Percentiles rank a stretch among this genome's conserved stretches.
These are phyloP conservation scores for Meira miltonrushii DNA, from an alignment of 1,284 basidiomycete genomes.

Conservation along the genomic window DNA sequence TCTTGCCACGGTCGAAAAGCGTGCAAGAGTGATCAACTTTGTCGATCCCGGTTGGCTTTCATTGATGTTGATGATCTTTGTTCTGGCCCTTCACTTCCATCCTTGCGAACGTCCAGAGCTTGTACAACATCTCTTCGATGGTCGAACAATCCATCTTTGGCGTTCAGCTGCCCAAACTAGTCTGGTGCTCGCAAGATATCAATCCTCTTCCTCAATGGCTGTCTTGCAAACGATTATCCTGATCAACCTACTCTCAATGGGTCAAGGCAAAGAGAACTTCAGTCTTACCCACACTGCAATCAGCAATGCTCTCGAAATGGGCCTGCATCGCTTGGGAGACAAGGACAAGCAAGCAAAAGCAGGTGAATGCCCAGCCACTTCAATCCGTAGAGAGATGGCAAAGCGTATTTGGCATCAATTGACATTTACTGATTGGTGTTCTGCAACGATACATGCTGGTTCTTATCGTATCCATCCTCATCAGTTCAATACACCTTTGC, in stretches of 20 bases:
- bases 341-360: slow-evolving; percentile 30
- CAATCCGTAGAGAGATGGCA: slow-evolving; percentile 40
- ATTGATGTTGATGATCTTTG: slow-evolving; percentile 40
- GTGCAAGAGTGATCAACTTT: slow-evolving; percentile 40
- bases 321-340: slow-evolving; percentile 44
- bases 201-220: slow-evolving; percentile 31
- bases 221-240: slow-evolving; percentile 42
- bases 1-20: slow-evolving; percentile 32
- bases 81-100: slow-evolving; percentile 42
- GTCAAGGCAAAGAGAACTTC: slow-evolving; percentile 17
- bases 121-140: slow-evolving; percentile 37
- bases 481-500: slow-evolving; percentile 47
- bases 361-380: slow-evolving; percentile 27
- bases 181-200: slow-evolving; percentile 39
- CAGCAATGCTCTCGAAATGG: slow-evolving; percentile 45
- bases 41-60: slow-evolving; percentile 46
- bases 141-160: slow-evolving; percentile 36
- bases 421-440: slow-evolving; percentile 40
- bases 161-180: slow-evolving; percentile 39
- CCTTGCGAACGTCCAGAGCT: slow-evolving; percentile 33
- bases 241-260: slow-evolving; percentile 16
- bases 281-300: slow-evolving; percentile 39
- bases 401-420: slow-evolving; percentile 49
- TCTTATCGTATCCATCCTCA: slow-evolving; percentile 37
- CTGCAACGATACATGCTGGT: slow-evolving; percentile 20